Conservation (phyloP, 257 asterid genomes). For the Buddleja alternifolia region DNA sequence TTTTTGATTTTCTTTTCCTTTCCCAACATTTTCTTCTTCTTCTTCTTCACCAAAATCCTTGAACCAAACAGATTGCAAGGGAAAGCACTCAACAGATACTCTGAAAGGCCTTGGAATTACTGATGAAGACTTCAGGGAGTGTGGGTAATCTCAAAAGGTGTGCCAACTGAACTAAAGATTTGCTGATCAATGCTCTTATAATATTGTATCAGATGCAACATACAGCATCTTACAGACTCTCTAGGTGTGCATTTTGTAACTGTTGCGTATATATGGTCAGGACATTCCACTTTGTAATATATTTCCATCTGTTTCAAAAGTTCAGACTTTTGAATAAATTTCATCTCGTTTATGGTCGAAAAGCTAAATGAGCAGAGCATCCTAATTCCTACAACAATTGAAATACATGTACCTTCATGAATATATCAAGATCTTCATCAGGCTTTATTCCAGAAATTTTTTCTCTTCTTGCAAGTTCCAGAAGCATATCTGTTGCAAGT, state of each 20-base stretch:
- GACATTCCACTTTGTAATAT: neutral
- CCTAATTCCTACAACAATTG: neutral
- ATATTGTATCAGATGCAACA: neutral
- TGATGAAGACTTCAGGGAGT: slow-evolving; percentile 10
- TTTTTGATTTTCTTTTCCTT: too few relatives aligned
- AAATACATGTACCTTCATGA: slow-evolving; percentile 71
- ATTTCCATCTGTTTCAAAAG: neutral
- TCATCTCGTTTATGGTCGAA: neutral
- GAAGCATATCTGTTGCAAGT: slow-evolving; percentile 76
- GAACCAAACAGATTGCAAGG: neutral
- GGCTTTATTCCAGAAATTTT: slow-evolving; percentile 82
- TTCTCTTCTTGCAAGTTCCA: slow-evolving; percentile 93
- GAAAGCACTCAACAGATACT: neutral
- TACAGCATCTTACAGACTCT: neutral
- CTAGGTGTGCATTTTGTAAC: neutral
- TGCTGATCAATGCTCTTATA: neutral
- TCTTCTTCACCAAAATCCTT: too few relatives aligned
- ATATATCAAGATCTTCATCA: slow-evolving; percentile 93
- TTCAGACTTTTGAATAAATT: neutral
- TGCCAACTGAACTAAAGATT: neutral
- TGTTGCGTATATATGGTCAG: slow-evolving; percentile 12
- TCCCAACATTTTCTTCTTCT: too few relatives aligned
- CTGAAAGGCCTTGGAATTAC: too few relatives aligned
- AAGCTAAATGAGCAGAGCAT: slow-evolving; percentile 8
- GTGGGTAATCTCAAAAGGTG: neutral